Percentiles rank a stretch among this genome's conserved stretches.
These are phyloP conservation scores for Xylaria flabelliformis DNA, from an alignment of 495 filamentous ascomycete species.

Conservation along the genomic window DNA sequence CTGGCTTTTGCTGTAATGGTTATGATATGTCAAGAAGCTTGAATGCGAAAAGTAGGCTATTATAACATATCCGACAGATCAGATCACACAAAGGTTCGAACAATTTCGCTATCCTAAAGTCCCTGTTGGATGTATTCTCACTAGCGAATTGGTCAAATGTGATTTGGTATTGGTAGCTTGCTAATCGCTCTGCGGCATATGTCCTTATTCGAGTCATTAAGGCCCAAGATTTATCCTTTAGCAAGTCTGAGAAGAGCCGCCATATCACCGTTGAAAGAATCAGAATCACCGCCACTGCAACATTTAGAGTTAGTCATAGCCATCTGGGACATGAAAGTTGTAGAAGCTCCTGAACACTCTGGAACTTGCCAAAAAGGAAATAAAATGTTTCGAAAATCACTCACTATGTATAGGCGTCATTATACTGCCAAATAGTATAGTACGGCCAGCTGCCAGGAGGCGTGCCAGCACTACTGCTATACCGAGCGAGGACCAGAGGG, in stretches of 20 bases:
- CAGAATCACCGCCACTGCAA: conserved; percentile 50
- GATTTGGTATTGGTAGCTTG: background rate
- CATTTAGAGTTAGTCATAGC: background rate
- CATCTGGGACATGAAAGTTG: background rate
- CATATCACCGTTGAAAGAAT: conserved; percentile 57
- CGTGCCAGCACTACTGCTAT: conserved; percentile 53
- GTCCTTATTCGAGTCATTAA: background rate
- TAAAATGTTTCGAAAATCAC: background rate
- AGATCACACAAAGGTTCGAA: too few species aligned
- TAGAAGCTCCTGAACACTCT: background rate
- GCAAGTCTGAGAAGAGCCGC: conserved; percentile 16
- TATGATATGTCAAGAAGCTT: too few species aligned
- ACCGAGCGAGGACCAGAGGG: conserved; percentile 65
- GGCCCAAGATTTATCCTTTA: conserved; percentile 9
- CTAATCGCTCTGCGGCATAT: too few species aligned
- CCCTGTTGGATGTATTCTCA: too few species aligned
- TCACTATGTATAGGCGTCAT: conserved; percentile 47
- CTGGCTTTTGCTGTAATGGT: background rate
- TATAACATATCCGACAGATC: too few species aligned
- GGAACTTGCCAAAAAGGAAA: background rate
- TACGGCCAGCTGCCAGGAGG: conserved; percentile 65
- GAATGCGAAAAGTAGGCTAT: too few species aligned
- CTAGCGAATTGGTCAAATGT: background rate
- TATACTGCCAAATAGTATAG: conserved; percentile 68
- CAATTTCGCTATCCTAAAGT: too few species aligned